These are phyloP conservation scores for Penicillium glabrum DNA, from an alignment of 2,329 filamentous ascomycete species.

Conservation along the genomic window DNA sequence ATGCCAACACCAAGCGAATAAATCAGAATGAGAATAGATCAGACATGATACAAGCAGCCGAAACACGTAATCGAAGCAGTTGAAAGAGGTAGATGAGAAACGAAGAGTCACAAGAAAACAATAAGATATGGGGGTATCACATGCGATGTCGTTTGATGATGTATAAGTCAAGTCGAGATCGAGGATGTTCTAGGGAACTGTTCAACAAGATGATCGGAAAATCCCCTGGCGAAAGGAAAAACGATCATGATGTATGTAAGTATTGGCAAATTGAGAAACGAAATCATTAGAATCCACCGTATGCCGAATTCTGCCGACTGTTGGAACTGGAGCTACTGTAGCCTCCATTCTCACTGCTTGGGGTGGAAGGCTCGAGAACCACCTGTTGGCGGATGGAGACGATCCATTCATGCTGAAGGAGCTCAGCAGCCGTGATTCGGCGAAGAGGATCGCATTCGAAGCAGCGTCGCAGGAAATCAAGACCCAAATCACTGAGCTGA, in stretches of 20 bases:
- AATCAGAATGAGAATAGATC: background rate
- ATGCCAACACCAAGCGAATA: background rate
- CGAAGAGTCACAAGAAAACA: slow-evolving; percentile 1
- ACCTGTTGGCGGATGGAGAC: slow-evolving; percentile 50
- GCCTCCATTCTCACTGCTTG: slow-evolving; percentile 37
- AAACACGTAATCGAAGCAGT: background rate
- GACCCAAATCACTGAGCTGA: slow-evolving; percentile 78
- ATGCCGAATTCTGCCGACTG: slow-evolving; percentile 32
- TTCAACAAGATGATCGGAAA: background rate
- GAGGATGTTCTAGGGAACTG: slow-evolving; percentile 5
- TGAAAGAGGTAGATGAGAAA: background rate
- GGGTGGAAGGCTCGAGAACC: slow-evolving; percentile 44
- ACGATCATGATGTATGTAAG: background rate
- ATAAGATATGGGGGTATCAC: slow-evolving; percentile 30
- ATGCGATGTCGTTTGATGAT: slow-evolving; percentile 26
- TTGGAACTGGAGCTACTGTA: slow-evolving; percentile 26
- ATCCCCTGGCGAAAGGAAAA: background rate
- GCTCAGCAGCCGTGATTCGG: slow-evolving; percentile 78
- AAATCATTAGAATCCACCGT: slow-evolving; percentile 23
- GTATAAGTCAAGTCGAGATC: slow-evolving; percentile 17
- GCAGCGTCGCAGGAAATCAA: slow-evolving; percentile 85
- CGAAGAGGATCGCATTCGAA: slow-evolving; percentile 81
- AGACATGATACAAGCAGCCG: slow-evolving; percentile 6
- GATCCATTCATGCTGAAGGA: slow-evolving; percentile 93
- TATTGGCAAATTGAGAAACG: background rate